phyloP scores from a whole-genome alignment of 1,284 basidiomycete species.

The Cystobasidium pallidum region DNA sequence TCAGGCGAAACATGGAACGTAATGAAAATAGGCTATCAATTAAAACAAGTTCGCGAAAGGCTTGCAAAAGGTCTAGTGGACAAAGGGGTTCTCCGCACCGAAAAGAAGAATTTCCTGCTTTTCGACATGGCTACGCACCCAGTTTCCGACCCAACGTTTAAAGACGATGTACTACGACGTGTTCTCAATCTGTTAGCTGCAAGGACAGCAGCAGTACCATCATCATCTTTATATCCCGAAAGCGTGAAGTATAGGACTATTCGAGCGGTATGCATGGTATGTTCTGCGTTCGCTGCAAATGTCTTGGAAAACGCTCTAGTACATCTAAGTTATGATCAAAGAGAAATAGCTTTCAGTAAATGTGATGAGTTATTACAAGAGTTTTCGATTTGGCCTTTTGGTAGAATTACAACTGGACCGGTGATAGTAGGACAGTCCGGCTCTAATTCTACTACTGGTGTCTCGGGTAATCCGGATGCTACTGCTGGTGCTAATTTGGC shows the following conservation, averaged over 20 bases:
- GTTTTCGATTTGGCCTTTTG: constrained; percentile 88
- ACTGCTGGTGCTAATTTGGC: constrained; percentile 67
- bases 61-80: constrained; percentile 96
- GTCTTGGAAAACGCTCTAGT: constrained; percentile 93
- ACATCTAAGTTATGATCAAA: constrained; percentile 81
- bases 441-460: constrained; percentile 44
- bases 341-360: constrained; percentile 84
- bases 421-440: constrained; percentile 52
- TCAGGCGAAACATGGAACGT: constrained; percentile 97
- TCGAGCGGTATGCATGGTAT: constrained; percentile 81
- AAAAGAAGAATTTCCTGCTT: constrained; percentile 94
- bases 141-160: constrained; percentile 84
- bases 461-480: constrained; percentile 55
- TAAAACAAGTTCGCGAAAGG: constrained; percentile 94
- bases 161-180: constrained; percentile 78
- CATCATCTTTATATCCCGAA: constrained; percentile 66
- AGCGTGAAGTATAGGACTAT: constrained; percentile 76
- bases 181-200: constrained; percentile 76
- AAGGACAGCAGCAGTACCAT: constrained; percentile 77
- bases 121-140: constrained; percentile 99
- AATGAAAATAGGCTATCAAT: constrained; percentile 96
- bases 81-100: constrained; percentile 94
- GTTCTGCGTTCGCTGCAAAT: constrained; percentile 85
- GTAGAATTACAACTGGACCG: constrained; percentile 59
- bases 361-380: constrained; percentile 89